phyloP scores from a whole-genome alignment of 225 moss, liverwort and hornwort genomes.

The Pseudoscleropodium purum region DNA sequence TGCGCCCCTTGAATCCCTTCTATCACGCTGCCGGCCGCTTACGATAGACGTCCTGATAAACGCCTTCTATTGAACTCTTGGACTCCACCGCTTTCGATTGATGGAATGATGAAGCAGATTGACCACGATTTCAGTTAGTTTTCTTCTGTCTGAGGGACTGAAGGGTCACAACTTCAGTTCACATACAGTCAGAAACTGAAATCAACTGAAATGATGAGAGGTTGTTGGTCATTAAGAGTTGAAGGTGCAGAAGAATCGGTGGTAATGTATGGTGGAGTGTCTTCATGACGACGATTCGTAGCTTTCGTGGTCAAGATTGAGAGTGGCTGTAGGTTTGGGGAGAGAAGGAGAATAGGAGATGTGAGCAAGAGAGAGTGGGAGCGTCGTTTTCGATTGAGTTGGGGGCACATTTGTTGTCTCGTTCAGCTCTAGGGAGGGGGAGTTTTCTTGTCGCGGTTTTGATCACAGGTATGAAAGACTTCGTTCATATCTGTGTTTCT shows the following conservation, averaged over 20 bases:
- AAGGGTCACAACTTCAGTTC: not conserved
- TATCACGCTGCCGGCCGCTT: not conserved
- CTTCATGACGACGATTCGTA: not conserved
- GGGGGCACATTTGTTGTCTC: not conserved
- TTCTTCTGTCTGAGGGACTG: too few relatives aligned
- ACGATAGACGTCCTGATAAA: not conserved
- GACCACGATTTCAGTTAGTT: not conserved
- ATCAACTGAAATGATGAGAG: not conserved
- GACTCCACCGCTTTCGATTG: not conserved
- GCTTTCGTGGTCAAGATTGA: not conserved
- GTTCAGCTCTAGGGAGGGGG: not conserved
- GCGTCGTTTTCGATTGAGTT: not conserved
- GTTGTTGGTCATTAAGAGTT: not conserved
- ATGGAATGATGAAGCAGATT: not conserved
- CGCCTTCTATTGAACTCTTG: too few relatives aligned
- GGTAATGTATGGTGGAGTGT: not conserved
- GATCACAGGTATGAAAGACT: not conserved
- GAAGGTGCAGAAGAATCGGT: not conserved
- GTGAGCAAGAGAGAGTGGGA: not conserved
- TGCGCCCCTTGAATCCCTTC: not conserved
- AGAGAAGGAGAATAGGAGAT: not conserved
- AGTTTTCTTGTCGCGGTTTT: not conserved
- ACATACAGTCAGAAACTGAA: not conserved
- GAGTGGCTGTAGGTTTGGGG: not conserved
- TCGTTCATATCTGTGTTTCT: not conserved